These are phyloP conservation scores for Prunus davidiana DNA, from an alignment of 306 rosid genomes.

Conservation along the genomic window DNA sequence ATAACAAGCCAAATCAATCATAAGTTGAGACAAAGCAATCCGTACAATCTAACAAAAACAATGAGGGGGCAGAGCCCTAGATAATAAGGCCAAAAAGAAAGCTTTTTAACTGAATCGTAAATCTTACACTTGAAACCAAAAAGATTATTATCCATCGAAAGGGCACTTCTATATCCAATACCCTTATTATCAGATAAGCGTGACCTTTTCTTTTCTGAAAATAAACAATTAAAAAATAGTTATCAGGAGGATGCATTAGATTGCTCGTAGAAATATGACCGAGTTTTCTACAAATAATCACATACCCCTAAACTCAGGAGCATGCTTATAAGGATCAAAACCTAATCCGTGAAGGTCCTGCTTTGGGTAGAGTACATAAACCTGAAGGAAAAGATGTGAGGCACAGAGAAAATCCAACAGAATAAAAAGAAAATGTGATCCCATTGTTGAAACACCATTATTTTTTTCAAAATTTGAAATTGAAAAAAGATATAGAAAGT, in stretches of 20 bases:
- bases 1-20: conserved; percentile 31
- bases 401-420: background rate
- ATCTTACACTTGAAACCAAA: conserved; percentile 87
- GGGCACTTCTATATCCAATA: conserved; percentile 40
- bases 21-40: conserved; percentile 19
- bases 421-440: background rate
- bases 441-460: background rate
- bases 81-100: conserved; percentile 6
- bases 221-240: background rate
- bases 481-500: background rate
- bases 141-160: conserved; percentile 49
- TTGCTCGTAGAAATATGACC: conserved; percentile 1
- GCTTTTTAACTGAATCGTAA: conserved; percentile 22
- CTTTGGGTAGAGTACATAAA: conserved; percentile 72
- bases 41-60: conserved; percentile 17
- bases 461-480: background rate
- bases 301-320: conserved; percentile 97
- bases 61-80: conserved; percentile 1
- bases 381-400: conserved; percentile 46
- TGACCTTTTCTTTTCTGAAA: conserved; percentile 71
- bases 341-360: conserved; percentile 93
- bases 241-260: conserved; percentile 1
- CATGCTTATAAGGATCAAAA: conserved; percentile 93
- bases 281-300: background rate
- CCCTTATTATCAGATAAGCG: conserved; percentile 50